Evolutionary conservation across 352 stramenopile species (phyloP).

Genomic region (Achlya hypogyna): DNA sequence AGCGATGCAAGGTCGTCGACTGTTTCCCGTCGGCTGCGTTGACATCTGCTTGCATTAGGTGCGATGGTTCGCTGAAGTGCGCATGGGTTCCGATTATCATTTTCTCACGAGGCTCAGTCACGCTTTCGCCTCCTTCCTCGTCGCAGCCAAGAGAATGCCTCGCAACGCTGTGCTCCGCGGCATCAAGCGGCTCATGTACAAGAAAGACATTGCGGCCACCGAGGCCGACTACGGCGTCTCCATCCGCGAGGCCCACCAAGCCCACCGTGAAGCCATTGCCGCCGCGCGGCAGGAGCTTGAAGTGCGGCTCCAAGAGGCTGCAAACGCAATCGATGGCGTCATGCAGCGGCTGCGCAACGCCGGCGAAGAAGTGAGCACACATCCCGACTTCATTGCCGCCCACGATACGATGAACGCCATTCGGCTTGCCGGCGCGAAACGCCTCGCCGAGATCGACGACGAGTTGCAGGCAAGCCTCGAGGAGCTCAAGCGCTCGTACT

Average conservation of each 20-base stretch:
- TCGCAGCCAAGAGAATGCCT: background rate
- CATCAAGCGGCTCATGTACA: constrained; percentile 8
- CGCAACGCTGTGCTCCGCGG: background rate
- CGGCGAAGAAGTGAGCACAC: background rate
- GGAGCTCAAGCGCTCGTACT: background rate
- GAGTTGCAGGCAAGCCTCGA: background rate
- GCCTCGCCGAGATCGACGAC: background rate
- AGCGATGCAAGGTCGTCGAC: no score
- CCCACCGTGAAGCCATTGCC: background rate
- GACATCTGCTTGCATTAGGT: no score
- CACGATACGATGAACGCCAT: background rate
- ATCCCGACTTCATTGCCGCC: background rate
- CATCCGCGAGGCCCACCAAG: background rate
- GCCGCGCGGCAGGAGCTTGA: background rate
- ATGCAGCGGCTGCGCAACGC: background rate
- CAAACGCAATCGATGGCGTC: background rate
- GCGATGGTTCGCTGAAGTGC: no score
- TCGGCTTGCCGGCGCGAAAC: background rate
- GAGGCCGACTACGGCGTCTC: background rate
- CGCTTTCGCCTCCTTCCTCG: background rate
- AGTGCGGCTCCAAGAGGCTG: background rate
- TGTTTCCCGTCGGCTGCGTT: no score
- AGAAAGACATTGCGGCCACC: background rate
- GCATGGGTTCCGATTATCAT: background rate
- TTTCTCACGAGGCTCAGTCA: background rate